Evolutionary conservation across 805 yeast species (phyloP), one percentile per base, ranked within the genome.

Genomic region (Candida easanensis): DNA sequence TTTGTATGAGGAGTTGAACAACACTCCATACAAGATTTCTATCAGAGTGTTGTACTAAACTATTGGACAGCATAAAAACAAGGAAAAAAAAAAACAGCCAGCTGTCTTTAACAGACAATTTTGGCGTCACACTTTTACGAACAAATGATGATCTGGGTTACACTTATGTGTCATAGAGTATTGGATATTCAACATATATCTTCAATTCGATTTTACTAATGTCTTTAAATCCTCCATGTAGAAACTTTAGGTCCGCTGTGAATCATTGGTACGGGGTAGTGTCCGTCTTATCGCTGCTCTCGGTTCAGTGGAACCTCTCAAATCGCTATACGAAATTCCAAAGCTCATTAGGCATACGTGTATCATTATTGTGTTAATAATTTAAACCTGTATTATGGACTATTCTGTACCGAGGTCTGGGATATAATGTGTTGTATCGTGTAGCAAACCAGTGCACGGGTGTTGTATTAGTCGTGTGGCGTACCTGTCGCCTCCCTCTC

Each of bases 11-110:
- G 84, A 85, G 65, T 79, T 93, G 58, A 95, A 85, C 67, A 78
- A 80, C 61, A 91, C 98, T 36, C 89, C 91, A 33, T 88, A 83
- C 77, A 88, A 86, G 68, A 86, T 93, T 59, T 82, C 86, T 45
- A 89, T 96, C 57, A 86, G 99, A 67, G 74, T 93, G 59, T 73
- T 93, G 52, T 93, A 93, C 64, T 91, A 77, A 45, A 26, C 30
- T 36, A n/a, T 25, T 21, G n/a, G 17, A 20, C 11, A 23, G 22
- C 31, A 25, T 6, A 17, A 18, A 16, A 17, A 11, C 8, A 23
- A 23, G 8, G 11, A 9, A 30, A n/a, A n/a, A 18, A 15, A 5
- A 16, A 16, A 39, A 20, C 27, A 27, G 15, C 17, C 20, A n/a
- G 17, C 27, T n/a, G 45, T 35, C 47, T 47, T 43, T 43, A 47